phyloP scores from a whole-genome alignment of 371 early-diverging fungal species.

The Syncephalastrum contaminatum region DNA sequence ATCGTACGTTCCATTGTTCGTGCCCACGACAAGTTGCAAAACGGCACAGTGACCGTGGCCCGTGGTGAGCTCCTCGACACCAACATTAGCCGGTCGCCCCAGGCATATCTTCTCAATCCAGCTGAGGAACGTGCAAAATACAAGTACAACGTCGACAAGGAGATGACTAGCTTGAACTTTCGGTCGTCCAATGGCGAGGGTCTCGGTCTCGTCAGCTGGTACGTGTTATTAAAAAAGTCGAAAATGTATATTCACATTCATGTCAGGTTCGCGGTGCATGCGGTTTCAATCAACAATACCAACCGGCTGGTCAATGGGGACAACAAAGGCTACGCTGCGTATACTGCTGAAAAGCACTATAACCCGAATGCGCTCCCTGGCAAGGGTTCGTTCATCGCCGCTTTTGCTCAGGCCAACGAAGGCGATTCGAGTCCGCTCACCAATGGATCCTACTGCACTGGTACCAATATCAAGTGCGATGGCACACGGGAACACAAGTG shows the following conservation, averaged over 20 bases:
- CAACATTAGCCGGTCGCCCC: conserved; percentile 58
- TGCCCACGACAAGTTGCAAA: conserved; percentile 52
- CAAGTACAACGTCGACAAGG: conserved; percentile 53
- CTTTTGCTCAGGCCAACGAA: conserved; percentile 64
- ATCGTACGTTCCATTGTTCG: conserved; percentile 50
- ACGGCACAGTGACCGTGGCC: conserved; percentile 28
- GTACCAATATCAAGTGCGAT: conserved; percentile 63
- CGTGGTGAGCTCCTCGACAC: conserved; percentile 47
- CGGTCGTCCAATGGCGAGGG: conserved; percentile 21
- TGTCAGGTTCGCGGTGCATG: conserved; percentile 66
- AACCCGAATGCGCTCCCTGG: conserved; percentile 12
- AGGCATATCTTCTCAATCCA: conserved; percentile 60
- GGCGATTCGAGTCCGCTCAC: conserved; percentile 70
- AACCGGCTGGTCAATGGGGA: conserved; percentile 60
- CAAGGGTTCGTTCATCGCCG: conserved; percentile 49
- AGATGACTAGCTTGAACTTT: conserved; percentile 45
- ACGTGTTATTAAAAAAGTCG: neutral
- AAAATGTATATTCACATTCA: conserved; percentile 1
- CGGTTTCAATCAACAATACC: conserved; percentile 57
- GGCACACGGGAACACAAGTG: conserved; percentile 34
- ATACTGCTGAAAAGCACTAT: conserved; percentile 43
- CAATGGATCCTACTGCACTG: conserved; percentile 53
- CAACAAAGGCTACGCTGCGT: conserved; percentile 69
- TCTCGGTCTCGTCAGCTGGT: conserved; percentile 42
- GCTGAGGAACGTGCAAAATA: conserved; percentile 50